Conservation (phyloP, 192 early-diverging fungal genomes). For the Coemansia sp. region DNA sequence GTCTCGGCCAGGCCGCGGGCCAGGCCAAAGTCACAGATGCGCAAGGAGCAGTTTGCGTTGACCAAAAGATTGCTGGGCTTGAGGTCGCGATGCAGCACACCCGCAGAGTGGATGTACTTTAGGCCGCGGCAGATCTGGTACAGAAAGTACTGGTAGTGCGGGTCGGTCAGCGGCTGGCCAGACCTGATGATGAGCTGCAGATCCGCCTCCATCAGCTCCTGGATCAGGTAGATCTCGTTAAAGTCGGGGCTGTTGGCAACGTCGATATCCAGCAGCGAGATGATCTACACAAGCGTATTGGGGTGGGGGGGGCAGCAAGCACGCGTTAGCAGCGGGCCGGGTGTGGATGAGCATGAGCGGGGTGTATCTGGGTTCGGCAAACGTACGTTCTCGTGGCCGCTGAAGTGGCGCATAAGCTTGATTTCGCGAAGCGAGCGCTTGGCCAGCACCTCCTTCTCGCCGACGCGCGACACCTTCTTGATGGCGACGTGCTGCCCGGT, state of each 20-base stretch:
- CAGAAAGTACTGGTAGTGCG: slow-evolving; percentile 98
- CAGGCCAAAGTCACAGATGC: slow-evolving; percentile 99
- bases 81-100: slow-evolving; percentile 95
- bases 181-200: slow-evolving; percentile 95
- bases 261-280: slow-evolving; percentile 87
- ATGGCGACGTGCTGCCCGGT: slow-evolving; percentile 85
- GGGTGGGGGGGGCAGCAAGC: background rate
- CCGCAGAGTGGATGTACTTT: slow-evolving; percentile 98
- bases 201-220: slow-evolving; percentile 99
- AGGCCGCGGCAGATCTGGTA: slow-evolving; percentile 95
- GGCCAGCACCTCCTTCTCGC: slow-evolving; percentile 79
- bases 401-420: slow-evolving; percentile 87
- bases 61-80: slow-evolving; percentile 90
- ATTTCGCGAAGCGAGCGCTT: slow-evolving; percentile 88
- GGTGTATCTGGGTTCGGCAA: too few relatives aligned
- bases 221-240: slow-evolving; percentile 93
- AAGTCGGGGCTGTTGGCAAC: slow-evolving; percentile 76
- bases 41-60: slow-evolving; percentile 86
- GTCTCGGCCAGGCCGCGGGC: slow-evolving; percentile 86
- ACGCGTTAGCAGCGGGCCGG: too few relatives aligned
- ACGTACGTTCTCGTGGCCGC: slow-evolving; percentile 83
- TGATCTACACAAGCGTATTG: slow-evolving; percentile 83
- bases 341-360: too few relatives aligned
- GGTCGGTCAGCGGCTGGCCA: slow-evolving; percentile 85
- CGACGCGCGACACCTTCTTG: slow-evolving; percentile 82